phyloP scores from a whole-genome alignment of 2,329 filamentous ascomycete species.

The Capronia epimyces region DNA sequence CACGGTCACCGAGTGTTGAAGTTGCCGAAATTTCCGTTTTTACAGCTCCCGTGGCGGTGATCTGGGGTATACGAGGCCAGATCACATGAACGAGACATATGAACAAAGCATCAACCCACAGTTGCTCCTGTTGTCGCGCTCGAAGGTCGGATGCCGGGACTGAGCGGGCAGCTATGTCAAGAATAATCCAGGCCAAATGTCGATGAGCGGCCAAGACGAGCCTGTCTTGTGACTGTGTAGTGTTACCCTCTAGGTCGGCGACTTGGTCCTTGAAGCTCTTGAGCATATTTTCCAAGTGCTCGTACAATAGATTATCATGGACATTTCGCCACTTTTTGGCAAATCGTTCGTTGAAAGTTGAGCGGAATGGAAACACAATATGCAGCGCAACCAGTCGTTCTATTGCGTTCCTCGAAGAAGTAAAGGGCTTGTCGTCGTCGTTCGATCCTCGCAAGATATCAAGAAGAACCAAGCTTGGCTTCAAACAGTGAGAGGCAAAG shows the following conservation, averaged over 20 bases:
- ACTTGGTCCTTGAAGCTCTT: slow-evolving; percentile 9
- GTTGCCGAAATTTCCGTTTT: slow-evolving; percentile 17
- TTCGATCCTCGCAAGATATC: slow-evolving; percentile 5
- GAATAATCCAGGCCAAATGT: slow-evolving; percentile 15
- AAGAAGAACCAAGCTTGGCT: slow-evolving; percentile 30
- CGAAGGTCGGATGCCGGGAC: slow-evolving; percentile 42
- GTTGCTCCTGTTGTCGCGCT: slow-evolving; percentile 42
- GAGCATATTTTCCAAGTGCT: slow-evolving; percentile 16
- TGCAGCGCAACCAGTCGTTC: slow-evolving; percentile 34
- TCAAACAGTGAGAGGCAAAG: slow-evolving; percentile 29
- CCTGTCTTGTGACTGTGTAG: background rate
- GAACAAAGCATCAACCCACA: slow-evolving; percentile 49
- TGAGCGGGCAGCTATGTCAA: slow-evolving; percentile 36
- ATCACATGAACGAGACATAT: slow-evolving; percentile 39
- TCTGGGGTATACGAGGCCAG: slow-evolving; percentile 31
- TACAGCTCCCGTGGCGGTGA: slow-evolving; percentile 11
- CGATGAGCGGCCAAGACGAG: background rate
- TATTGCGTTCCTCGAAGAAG: slow-evolving; percentile 15
- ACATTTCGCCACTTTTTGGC: slow-evolving; percentile 20
- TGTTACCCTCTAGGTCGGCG: background rate
- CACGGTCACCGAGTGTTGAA: slow-evolving; percentile 21
- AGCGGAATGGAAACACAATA: slow-evolving; percentile 34
- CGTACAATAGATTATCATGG: slow-evolving; percentile 12
- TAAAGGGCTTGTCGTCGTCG: background rate
- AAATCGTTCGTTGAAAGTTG: slow-evolving; percentile 19